phyloP scores from a whole-genome alignment of 1,284 basidiomycete genomes.

The Anthracocystis panici-leucophaei region DNA sequence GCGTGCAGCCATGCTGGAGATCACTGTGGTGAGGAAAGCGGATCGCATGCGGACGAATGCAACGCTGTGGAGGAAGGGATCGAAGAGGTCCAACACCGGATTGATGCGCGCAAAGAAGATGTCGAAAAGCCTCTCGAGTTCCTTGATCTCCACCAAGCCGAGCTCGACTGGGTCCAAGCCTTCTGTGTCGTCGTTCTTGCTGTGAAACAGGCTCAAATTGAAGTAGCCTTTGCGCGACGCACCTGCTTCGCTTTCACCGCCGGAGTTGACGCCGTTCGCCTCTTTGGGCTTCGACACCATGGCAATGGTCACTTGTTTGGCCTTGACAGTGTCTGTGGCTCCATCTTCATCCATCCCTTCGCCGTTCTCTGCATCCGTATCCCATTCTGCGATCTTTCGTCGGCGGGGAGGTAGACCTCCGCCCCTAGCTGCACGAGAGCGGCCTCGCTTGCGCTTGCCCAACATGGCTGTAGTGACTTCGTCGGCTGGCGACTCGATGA shows the following conservation, averaged over 20 bases:
- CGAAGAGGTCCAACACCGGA: constrained; percentile 58
- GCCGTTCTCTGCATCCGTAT: constrained; percentile 49
- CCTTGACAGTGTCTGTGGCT: constrained; percentile 23
- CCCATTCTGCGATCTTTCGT: constrained; percentile 42
- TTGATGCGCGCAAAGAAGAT: constrained; percentile 64
- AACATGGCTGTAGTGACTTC: constrained; percentile 46
- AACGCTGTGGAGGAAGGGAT: constrained; percentile 61
- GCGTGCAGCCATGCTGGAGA: constrained; percentile 56
- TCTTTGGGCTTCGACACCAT: constrained; percentile 23
- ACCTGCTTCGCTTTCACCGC: constrained; percentile 51
- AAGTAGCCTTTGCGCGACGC: constrained; percentile 61
- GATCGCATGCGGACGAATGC: constrained; percentile 57
- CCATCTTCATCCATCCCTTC: constrained; percentile 33
- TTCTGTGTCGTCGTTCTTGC: constrained; percentile 59
- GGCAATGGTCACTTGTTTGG: constrained; percentile 49
- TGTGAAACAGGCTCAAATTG: constrained; percentile 57
- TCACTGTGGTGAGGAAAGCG: constrained; percentile 60
- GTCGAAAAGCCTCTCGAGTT: constrained; percentile 60
- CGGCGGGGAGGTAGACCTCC: constrained; percentile 33
- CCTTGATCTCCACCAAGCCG: constrained; percentile 51
- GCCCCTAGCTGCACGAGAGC: constrained; percentile 40
- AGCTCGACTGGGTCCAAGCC: constrained; percentile 55
- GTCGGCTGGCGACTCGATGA: constrained; percentile 48
- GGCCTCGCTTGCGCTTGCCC: constrained; percentile 50
- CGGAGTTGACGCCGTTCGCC: constrained; percentile 34